Percentiles rank a stretch among this genome's conserved stretches.
Conservation (phyloP, 2,329 filamentous ascomycete species). For the Scedosporium boydii region DNA sequence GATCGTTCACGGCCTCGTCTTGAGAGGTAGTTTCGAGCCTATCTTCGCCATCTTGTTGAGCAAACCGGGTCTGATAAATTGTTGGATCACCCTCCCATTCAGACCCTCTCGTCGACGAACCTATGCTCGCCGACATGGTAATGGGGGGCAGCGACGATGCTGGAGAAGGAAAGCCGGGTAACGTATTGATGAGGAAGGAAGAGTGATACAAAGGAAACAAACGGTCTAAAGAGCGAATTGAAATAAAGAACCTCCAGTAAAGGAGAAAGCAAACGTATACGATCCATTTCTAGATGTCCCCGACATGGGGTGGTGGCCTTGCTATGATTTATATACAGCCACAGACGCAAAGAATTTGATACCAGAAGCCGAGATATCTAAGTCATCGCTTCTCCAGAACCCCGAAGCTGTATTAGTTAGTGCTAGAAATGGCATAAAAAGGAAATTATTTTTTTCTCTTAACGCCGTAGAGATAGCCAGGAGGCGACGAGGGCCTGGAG, state of each 20-base stretch:
- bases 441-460: background rate
- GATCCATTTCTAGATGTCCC: too few relatives aligned
- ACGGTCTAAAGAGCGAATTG: background rate
- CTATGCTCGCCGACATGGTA: background rate
- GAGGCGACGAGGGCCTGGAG: too few relatives aligned
- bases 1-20: slow-evolving; percentile 2
- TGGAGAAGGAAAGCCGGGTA: background rate
- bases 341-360: background rate
- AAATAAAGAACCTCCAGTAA: background rate
- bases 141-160: background rate
- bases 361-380: background rate
- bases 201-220: background rate
- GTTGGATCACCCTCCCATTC: background rate
- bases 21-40: background rate
- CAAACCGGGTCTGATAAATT: background rate
- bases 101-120: background rate
- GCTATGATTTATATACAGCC: background rate
- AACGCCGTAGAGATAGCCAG: too few relatives aligned
- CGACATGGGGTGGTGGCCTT: background rate
- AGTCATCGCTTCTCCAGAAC: background rate
- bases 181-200: background rate
- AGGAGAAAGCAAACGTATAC: background rate
- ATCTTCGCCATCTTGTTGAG: background rate
- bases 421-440: background rate
- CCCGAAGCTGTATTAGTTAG: background rate